Base-by-base conservation (phyloP, 371 early-diverging fungal genomes). In the Dipsacomyces acuminosporus region DNA sequence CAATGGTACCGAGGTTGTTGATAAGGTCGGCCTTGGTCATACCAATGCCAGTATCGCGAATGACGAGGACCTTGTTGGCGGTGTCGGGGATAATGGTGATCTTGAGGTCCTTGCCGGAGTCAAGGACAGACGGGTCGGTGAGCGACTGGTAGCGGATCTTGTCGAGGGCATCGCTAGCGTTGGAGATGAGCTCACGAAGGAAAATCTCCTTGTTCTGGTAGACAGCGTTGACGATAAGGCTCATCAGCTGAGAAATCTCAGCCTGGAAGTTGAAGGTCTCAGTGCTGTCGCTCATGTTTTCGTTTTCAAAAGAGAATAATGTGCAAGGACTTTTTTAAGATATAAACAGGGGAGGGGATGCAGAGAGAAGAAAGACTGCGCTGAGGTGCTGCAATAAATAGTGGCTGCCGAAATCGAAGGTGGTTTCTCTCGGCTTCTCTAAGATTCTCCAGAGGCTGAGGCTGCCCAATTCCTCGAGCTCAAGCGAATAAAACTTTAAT, bases 21-120 rank as follows among this genome's bases (percentile, higher is more conserved):
- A 91, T 89, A 49, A 97, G 79, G 72, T 97, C 94, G 45, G 86
- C 86, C 85, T 94, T 94, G 78, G 93, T 94, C 98, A 97, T 97
- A 76, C 96, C 98, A 64, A 96, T 88, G 79, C 94, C 95, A 38
- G 80, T 83, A 75, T 91, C 92, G 49, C 78, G 76, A 61, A 91
- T 80, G 49, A 61, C 77, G 44, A 88, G 63, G 42, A 81, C 75
- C 74, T 89, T 89, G 79, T 84, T 80, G 71, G 75, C 86, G 51
- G 63, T 62, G 77, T 94, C 87, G 40, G 94, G 89, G 41, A 81
- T 82, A 56, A 97, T 83, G 70, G 85, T 83, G 71, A 97, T 95
- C 76, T 77, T 80, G 51, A 93, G 78, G 57, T 90, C 87, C 73
- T 82, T 78, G 66, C 80, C 82, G 35, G 80, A 63, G 60, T 90